Base-by-base conservation (phyloP, 2,329 filamentous ascomycete genomes). In the Aspergillus alliaceus region DNA sequence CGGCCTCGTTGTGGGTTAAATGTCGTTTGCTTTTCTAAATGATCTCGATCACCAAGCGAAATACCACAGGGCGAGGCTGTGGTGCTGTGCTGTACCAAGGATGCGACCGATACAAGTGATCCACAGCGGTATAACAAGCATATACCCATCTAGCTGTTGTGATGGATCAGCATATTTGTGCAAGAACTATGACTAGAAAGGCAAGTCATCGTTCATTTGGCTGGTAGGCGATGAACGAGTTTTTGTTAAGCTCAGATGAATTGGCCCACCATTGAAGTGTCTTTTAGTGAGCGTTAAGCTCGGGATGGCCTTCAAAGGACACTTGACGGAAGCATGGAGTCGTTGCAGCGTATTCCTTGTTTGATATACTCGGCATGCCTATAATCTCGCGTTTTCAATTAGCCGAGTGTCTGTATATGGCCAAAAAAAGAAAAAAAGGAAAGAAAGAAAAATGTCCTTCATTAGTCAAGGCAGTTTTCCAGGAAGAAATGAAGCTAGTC, bases 131-230 rank as follows among this genome's bases (percentile, higher is more conserved):
- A 39, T 9, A 20, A 31, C 25, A 44, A 51, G 48, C 52, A 52
- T 59, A 57, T 54, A 42, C 51, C 42, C 29, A 34, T 27, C 27
- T 18, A 56, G 27, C 20, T 34, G 37, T 25, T 54, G 37, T 27
- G 25, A 11, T 32, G 37, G 51, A 54, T 47, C 53, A 35, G 47
- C 53, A 56, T 18, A 32, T 40, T 44, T 18, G 25, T 15, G 47
- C 15, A 44, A 29, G 40, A 24, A 8, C 24, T 29, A 53, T 49
- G 46, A 20, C 50, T 35, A 29, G 27, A 40, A 52, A 44, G 12
- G 18, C 18, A 24, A 6, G 37, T 14, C 37, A 11, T n/a, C 8
- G 24, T n/a, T 24, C 3, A n/a, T n/a, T 27, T 29, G 18, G 11
- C 18, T 40, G 37, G 32, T 29, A 6, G 11, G 24, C 32, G 9